Base-by-base conservation (phyloP, 2,329 filamentous ascomycete genomes). In the Shiraia bambusicola region DNA sequence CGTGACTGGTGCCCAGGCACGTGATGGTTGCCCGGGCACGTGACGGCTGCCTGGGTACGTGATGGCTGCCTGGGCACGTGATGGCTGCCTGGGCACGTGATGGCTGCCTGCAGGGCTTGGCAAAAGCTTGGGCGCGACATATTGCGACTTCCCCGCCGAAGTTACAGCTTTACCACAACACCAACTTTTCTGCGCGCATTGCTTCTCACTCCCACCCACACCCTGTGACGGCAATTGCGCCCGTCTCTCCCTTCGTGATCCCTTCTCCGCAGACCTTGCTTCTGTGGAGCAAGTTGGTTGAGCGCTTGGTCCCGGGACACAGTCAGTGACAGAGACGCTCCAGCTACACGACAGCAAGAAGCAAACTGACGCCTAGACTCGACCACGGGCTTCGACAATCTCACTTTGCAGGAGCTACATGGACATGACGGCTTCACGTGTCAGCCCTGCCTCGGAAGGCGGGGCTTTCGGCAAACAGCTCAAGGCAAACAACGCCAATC, bases 301-400 rank as follows among this genome's bases (percentile, higher is more conserved):
- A 56, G 43, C 50, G 42, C 50, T 52, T 47, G 50, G 45, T 49
- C 55, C 37, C 47, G 56, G 58, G 59, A 60, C 54, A 60, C 59
- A 67, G 63, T 67, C 61, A 67, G 64, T 67, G 58, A 59, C 52
- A 62, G 54, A 60, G 59, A 57, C 54, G 59, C 54, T 62, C 49
- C 52, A 47, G 44, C 51, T 45, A 48, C 45, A 36, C 47, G 37
- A 37, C 49, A 50, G 42, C 30, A 58, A 64, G 54, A 61, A 59
- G 51, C 52, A 56, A 44, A 52, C 63, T 67, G 60, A 65, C 61
- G 47, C 56, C 45, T 49, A 48, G 49, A 47, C 52, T 28, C 33
- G 35, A 27, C 26, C 37, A 34, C 46, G 39, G 27, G 30, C 19
- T 29, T 47, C 31, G 36, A 56, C 46, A 35, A 45, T n/a, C 39